A percentile compares a stretch with the other conserved stretches of the same genome.
These are phyloP conservation scores for Chalaropsis ovoidea DNA, from an alignment of 2,329 filamentous ascomycete species.

Conservation along the genomic window DNA sequence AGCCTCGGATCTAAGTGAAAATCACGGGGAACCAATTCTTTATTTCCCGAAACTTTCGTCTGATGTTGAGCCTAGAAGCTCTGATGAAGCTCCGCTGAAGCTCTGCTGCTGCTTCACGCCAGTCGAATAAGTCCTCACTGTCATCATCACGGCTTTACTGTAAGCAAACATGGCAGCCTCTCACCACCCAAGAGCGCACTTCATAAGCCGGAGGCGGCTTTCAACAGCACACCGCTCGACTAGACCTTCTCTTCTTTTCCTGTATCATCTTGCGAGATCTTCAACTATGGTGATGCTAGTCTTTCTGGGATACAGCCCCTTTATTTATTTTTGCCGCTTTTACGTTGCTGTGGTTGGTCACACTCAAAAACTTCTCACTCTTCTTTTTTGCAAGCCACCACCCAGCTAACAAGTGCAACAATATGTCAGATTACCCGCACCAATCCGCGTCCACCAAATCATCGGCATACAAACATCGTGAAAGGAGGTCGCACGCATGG, in stretches of 20 bases:
- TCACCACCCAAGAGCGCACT: no score
- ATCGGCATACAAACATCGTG: neutral
- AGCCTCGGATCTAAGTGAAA: conserved; percentile 4
- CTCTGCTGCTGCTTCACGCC: neutral
- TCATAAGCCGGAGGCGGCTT: no score
- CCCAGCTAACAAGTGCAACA: neutral
- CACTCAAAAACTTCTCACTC: neutral
- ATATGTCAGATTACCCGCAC: neutral
- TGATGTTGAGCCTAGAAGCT: neutral
- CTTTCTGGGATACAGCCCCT: neutral
- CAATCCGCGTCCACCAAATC: neutral
- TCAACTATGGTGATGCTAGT: no score
- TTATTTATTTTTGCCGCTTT: neutral
- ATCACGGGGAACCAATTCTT: conserved; percentile 3
- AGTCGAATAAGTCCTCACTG: no score
- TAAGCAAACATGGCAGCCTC: no score
- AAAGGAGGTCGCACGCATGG: neutral
- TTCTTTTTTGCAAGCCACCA: neutral
- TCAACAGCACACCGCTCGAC: no score
- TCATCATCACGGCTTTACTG: no score
- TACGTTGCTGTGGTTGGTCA: neutral
- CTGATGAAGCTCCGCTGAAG: no score
- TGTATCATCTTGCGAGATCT: no score
- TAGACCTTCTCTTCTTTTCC: no score
- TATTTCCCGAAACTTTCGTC: conserved; percentile 14